Base-by-base conservation (phyloP, 2,329 filamentous ascomycete species). In the Curvularia verruculosa region DNA sequence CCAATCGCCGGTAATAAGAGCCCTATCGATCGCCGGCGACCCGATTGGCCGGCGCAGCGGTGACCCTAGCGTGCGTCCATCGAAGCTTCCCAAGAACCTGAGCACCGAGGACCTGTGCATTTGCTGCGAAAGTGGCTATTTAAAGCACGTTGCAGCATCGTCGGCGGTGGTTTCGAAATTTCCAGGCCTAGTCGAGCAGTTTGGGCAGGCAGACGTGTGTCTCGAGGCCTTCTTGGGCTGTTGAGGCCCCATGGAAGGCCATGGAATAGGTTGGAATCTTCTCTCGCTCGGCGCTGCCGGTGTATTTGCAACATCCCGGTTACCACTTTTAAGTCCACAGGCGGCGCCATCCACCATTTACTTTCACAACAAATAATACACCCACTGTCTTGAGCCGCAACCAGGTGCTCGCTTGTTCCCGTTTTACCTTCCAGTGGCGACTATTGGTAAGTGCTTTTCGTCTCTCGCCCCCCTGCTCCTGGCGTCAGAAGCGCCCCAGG, bases 211-310 rank as follows among this genome's bases (percentile, higher is more conserved):
- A 39, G 47, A 39, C 28, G 26, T 12, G 37, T 43, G 29, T 21
- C 15, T 53, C 31, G 28, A 56, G 40, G 53, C 48, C 37, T 23
- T 36, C 60, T 67, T 58, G 70, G 68, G 73, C 68, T 61, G 66
- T 59, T 63, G 66, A 62, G 60, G 60, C 56, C 58, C 60, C 48
- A 64, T 74, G 64, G 73, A 76, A 76, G 48, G 56, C 52, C 62
- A 61, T 75, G 58, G 73, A 76, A 76, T 60, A 64, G 41, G 31
- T 67, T 66, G 61, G 72, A 76, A 75, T 58, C 64, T 75, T 74
- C 69, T 67, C 49, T 64, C 62, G 66, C 67, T 72, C 71, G 73
- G 72, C 71, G 67, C 69, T 64, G 68, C 52, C 63, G 61, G 61
- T 61, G 64, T 59, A 71, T 70, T 70, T 68, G 62, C 66, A 63